Evolutionary conservation across 106 monocot species (phyloP), one percentile per base, ranked within the genome.

Genomic region (Acorus gramineus): DNA sequence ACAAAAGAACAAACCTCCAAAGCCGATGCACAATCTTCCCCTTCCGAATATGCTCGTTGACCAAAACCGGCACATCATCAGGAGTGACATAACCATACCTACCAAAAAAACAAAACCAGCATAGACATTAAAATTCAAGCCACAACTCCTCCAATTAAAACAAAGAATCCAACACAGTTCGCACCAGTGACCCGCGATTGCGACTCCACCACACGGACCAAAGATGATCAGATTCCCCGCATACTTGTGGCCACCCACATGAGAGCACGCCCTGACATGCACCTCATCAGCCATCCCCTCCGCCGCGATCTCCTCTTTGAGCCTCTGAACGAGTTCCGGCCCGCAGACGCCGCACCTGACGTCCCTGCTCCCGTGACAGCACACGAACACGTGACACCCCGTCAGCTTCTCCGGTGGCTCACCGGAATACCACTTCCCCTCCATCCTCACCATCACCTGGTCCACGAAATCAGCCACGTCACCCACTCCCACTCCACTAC

Each of bases 11-110:
- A 43, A 73, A 84, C 84, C 79, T 90, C 96, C 96, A 98, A n/a
- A 98, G 76, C 52, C 70, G 81, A 53, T 82, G 66, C 47, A 91
- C 49, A 60, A 98, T 74, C 63, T 88, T 69, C 73, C 96, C 96
- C 77, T 81, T 82, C 4, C 76, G 66, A 64, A 98, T 91, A 74
- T 98, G 96, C 52, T 85, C 80, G 3, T 98, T 83, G 50, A 98
- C 74, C 50, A 98, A 70, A 46, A 71, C 43, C 70, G 96, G 76
- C 55, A 98, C 91, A 75, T 98, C 83, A 66, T 85, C 87, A 45
- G 91, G 87, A 60, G 80, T 53, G 65, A 98, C 91, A 83, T 98
- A 91, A 59, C 96, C 96, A 87, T 98, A 98, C 84, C 84, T 84
- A 54, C 56, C 14, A 4, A 77, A 60, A 0, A 57, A 3, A 67